Conservation (phyloP, 768 basidiomycete species). For the Leucocoprinus sp. region DNA sequence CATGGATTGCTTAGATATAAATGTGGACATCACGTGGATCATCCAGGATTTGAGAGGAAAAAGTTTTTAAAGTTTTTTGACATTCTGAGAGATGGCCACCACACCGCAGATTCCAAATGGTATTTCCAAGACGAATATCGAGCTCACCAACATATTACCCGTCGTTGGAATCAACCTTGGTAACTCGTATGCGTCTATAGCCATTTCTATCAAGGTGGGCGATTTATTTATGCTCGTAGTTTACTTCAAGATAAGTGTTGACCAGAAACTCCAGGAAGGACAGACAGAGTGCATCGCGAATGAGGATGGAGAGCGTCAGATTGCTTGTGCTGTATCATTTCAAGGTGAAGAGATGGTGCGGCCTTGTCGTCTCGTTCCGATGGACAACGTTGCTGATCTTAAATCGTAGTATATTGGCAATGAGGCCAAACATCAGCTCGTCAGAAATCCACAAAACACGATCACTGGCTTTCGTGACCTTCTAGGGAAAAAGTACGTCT, state of each 20-base stretch:
- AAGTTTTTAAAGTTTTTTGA: not conserved
- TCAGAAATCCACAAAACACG: slow-evolving; percentile 91
- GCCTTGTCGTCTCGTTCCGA: slow-evolving; percentile 10
- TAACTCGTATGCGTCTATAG: slow-evolving; percentile 90
- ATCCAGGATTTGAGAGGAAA: not conserved
- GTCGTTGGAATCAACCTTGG: slow-evolving; percentile 96
- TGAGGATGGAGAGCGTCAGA: slow-evolving; percentile 97
- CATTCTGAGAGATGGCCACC: not conserved
- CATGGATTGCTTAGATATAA: not conserved
- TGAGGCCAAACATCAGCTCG: slow-evolving; percentile 87
- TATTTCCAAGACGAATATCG: slow-evolving; percentile 26
- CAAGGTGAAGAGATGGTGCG: slow-evolving; percentile 84
- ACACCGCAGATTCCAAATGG: slow-evolving; percentile 36
- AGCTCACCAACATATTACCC: slow-evolving; percentile 36
- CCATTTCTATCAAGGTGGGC: slow-evolving; percentile 86
- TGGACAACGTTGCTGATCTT: slow-evolving; percentile 9
- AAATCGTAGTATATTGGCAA: slow-evolving; percentile 85
- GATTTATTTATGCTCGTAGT: no score
- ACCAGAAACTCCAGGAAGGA: slow-evolving; percentile 53
- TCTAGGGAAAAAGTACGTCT: slow-evolving; percentile 79
- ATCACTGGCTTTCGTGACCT: slow-evolving; percentile 93
- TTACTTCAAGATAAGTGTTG: not conserved
- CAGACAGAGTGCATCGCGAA: slow-evolving; percentile 94
- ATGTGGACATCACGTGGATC: no score
- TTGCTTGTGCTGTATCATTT: slow-evolving; percentile 89